Evolutionary conservation across 1,139 yeast species (phyloP), one percentile per base, ranked within the genome.

Genomic region (Pichia sp.): DNA sequence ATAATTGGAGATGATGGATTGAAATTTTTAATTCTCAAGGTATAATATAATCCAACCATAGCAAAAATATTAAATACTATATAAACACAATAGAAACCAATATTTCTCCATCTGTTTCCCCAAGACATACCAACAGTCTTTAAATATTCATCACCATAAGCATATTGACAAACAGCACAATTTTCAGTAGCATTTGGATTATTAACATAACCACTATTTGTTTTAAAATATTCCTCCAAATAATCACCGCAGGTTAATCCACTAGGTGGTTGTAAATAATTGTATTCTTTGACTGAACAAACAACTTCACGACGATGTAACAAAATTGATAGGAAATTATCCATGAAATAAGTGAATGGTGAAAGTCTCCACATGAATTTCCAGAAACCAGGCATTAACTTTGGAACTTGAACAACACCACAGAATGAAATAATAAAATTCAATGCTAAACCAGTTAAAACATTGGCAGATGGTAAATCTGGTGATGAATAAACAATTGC

Each of bases 321-420:
- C 38, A 78, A 62, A 6, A 62, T 46, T n/a, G 73, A 58, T 25
- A 78, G 63, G 54, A 79, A 60, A 32, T 77, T 78, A 38, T 74
- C 76, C 45, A 80, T 68, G 51, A 76, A 66, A 52, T 80, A 82
- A 1, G 86, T 78, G 57, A 75, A 72, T 19, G 89, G 89, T 6
- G 83, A 74, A 2, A 72, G 70, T 52, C 78, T 72, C 65, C 78
- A 74, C 83, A 81, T 78, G 65, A 82, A 85, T 25, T 38, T 44
- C 80, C 80, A 81, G 61, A 82, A 80, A 1, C 80, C 79, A 9
- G 82, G 82, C 76, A 78, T 69, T 35, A 71, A 62, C 1, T 51
- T 35, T 6, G 61, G 64, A 8, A 80, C 79, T 55, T 77, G 83
- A 37, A 76, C 72, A 46, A 78, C 78, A 56, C 85, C 85, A 52